Percentiles rank a stretch among this genome's conserved stretches.
Conservation (phyloP, 371 early-diverging fungal species). For the Phascolomyces articulosus region DNA sequence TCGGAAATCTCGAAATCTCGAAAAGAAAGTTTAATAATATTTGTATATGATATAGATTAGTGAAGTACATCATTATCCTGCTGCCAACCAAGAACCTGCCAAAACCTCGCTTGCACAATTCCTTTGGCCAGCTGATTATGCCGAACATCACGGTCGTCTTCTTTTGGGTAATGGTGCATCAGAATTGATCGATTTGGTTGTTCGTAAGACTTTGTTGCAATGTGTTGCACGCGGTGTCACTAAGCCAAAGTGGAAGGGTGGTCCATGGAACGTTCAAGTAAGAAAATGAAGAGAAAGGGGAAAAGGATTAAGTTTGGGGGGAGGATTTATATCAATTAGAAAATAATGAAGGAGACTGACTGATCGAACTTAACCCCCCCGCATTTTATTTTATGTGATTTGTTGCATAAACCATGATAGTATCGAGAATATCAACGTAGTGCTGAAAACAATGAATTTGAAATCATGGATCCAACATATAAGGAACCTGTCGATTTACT, state of each 20-base stretch:
- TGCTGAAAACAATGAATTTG: conserved; percentile 71
- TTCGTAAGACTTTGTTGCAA: conserved; percentile 69
- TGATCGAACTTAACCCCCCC: too few species aligned
- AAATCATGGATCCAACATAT: conserved; percentile 60
- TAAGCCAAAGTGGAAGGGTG: conserved; percentile 73
- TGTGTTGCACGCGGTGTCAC: conserved; percentile 20
- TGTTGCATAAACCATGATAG: conserved; percentile 32
- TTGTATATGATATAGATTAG: conserved; percentile 40
- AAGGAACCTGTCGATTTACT: conserved; percentile 61
- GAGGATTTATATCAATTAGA: too few species aligned
- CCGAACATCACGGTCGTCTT: conserved; percentile 54
- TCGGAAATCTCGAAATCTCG: background rate
- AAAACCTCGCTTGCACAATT: conserved; percentile 79
- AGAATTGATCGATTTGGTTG: conserved; percentile 84
- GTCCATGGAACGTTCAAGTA: conserved; percentile 80
- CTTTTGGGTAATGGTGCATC: conserved; percentile 88
- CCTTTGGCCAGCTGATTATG: conserved; percentile 69
- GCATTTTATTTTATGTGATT: background rate
- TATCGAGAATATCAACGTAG: conserved; percentile 89
- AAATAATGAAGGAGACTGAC: too few species aligned
- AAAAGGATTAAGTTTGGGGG: background rate
- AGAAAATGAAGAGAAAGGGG: background rate
- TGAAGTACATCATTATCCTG: conserved; percentile 83
- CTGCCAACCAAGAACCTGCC: conserved; percentile 89
- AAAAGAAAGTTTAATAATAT: too few species aligned